Conservation (phyloP, 2,329 filamentous ascomycete species). For the Chaetothyriales sp. region DNA sequence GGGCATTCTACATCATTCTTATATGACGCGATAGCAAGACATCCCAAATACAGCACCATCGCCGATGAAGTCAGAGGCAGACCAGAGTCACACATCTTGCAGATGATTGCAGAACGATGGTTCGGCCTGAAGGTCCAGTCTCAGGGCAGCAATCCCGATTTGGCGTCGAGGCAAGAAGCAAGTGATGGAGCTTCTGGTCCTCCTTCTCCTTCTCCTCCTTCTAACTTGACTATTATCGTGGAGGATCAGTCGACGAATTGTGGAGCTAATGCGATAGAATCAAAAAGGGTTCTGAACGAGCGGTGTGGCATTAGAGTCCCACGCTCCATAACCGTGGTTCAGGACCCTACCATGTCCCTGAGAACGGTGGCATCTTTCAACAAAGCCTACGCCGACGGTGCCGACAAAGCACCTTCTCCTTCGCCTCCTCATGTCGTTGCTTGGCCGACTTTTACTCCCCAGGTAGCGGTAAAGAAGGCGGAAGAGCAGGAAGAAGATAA, state of each 20-base stretch:
- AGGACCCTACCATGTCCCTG: constrained; percentile 34
- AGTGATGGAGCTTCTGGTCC: constrained; percentile 11
- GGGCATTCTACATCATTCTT: constrained; percentile 32
- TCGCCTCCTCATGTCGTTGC: constrained; percentile 16
- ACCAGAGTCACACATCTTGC: constrained; percentile 28
- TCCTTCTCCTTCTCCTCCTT: too few relatives aligned
- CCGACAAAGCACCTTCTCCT: background rate
- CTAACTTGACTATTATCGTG: constrained; percentile 23
- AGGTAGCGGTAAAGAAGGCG: constrained; percentile 1
- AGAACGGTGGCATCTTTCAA: constrained; percentile 29
- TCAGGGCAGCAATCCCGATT: background rate
- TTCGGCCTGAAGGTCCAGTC: background rate
- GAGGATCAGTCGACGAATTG: constrained; percentile 34
- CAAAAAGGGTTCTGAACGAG: constrained; percentile 23
- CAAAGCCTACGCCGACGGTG: constrained; percentile 22
- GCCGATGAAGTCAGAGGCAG: constrained; percentile 20
- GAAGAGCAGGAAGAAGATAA: background rate
- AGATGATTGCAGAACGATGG: constrained; percentile 19
- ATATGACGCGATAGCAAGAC: constrained; percentile 26
- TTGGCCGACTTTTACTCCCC: constrained; percentile 23
- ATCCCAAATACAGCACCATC: constrained; percentile 20
- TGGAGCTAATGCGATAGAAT: constrained; percentile 29
- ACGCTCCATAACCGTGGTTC: constrained; percentile 24
- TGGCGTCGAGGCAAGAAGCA: background rate
- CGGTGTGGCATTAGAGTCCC: constrained; percentile 14